Evolutionary conservation across 345 rosid genomes (phyloP), one percentile per base, ranked within the genome.

Genomic region (Gossypium raimondii): DNA sequence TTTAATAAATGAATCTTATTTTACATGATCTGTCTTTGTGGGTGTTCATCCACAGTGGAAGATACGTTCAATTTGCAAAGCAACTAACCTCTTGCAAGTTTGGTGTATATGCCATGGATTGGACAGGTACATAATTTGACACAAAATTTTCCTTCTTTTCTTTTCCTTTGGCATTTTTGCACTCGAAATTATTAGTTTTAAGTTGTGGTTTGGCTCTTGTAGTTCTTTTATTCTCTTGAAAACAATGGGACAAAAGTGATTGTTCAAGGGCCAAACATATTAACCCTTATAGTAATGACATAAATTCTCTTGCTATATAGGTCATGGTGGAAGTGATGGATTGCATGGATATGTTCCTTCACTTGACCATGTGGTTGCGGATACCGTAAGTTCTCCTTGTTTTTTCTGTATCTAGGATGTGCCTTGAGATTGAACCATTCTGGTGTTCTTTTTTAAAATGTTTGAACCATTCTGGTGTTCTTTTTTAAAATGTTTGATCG

Each of bases 301-400:
- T 29, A 11, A 65, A 70, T 20, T 73, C 61, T 64, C 67, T 4
- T 73, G 76, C 38, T 73, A 16, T 81, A n/a, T 81, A 95, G 99
- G 99, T 79, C 99, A 95, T 65, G 99, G 99, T 70, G 99, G 99
- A 41, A 95, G 98, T 18, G 99, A 93, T 80, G 98, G 98, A 50
- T 87, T 95, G 87, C 98, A 95, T 78, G 99, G 99, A 62, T 93
- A 91, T 50, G 97, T 94, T 83, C 98, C 98, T 83, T 94, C 98
- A 67, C 93, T 94, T 58, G 98, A 94, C 74, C 87, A 88, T 58
- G 99, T 95, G 67, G 97, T 89, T 79, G 91, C 91, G 7, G 99
- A 95, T 70, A 89, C 93, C 0, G 99, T 93, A 87, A 78, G 95
- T 78, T 14, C 18, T 16, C 9, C 18, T 52, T 4, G 57, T 1